Percentiles rank a stretch among this genome's conserved stretches.
Conservation (phyloP, 768 basidiomycete genomes). For the Trametopsis cervina region DNA sequence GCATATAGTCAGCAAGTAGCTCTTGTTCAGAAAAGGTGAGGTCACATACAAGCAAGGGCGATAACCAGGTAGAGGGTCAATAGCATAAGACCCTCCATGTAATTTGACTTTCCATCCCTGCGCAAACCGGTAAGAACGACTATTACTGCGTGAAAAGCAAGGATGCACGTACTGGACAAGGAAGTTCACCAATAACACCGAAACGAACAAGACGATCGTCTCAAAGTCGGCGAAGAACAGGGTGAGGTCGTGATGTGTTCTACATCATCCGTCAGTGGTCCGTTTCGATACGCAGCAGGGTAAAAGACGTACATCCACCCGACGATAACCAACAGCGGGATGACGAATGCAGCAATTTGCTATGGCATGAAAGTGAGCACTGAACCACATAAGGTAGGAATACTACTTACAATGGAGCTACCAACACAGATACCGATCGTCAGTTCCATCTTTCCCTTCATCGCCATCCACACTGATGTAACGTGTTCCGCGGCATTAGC, state of each 20-base stretch:
- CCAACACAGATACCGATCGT: constrained; percentile 79
- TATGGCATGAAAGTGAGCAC: constrained; percentile 19
- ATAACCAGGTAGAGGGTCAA: constrained; percentile 71
- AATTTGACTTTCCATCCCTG: constrained; percentile 82
- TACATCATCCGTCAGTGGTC: constrained; percentile 19
- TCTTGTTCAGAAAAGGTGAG: not conserved
- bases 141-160: not conserved
- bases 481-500: constrained; percentile 84
- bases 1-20: not conserved
- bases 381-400: not conserved
- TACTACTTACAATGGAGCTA: constrained; percentile 57
- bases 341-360: constrained; percentile 85
- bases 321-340: constrained; percentile 82
- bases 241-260: constrained; percentile 63
- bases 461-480: constrained; percentile 83
- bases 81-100: constrained; percentile 85
- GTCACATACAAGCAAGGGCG: constrained; percentile 63
- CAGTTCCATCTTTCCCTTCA: constrained; percentile 66
- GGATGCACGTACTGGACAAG: constrained; percentile 52
- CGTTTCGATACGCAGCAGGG: constrained; percentile 1
- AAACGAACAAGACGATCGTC: constrained; percentile 82
- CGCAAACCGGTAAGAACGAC: constrained; percentile 1
- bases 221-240: constrained; percentile 86
- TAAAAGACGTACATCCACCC: constrained; percentile 68
- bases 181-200: constrained; percentile 83